phyloP scores from a whole-genome alignment of 495 filamentous ascomycete genomes.

The Tuber melanosporum region DNA sequence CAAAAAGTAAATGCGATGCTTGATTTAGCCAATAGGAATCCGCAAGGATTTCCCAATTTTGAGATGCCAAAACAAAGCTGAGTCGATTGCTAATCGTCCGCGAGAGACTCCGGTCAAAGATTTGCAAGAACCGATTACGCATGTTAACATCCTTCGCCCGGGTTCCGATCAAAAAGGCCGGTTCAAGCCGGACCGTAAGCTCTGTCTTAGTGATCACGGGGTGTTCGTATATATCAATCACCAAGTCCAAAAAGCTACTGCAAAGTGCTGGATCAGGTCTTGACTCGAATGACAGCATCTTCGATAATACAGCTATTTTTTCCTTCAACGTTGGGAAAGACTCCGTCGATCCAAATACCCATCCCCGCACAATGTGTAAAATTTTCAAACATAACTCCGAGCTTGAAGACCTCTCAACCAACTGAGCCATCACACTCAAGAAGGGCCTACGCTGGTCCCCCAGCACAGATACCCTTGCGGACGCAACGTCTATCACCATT shows the following conservation, averaged over 20 bases:
- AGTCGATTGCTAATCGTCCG: slow-evolving; percentile 78
- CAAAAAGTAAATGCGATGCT: slow-evolving; percentile 82
- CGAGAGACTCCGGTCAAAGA: slow-evolving; percentile 86
- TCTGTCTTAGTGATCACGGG: slow-evolving; percentile 90
- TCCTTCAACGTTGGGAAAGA: slow-evolving; percentile 95
- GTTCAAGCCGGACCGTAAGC: slow-evolving; percentile 90
- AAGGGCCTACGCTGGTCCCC: slow-evolving; percentile 87
- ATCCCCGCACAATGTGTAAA: slow-evolving; percentile 83
- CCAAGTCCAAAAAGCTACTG: slow-evolving; percentile 85
- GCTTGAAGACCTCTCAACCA: slow-evolving; percentile 89
- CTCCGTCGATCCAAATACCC: slow-evolving; percentile 90
- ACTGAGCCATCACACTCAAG: slow-evolving; percentile 82
- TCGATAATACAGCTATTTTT: slow-evolving; percentile 91
- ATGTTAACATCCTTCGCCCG: slow-evolving; percentile 92
- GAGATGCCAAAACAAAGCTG: slow-evolving; percentile 79
- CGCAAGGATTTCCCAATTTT: slow-evolving; percentile 92
- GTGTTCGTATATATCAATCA: slow-evolving; percentile 96
- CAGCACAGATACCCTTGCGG: slow-evolving; percentile 86
- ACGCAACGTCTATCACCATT: slow-evolving; percentile 87
- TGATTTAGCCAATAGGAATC: slow-evolving; percentile 97
- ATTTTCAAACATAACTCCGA: slow-evolving; percentile 81
- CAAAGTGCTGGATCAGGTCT: slow-evolving; percentile 73
- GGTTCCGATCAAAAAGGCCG: slow-evolving; percentile 93
- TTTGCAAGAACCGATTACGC: slow-evolving; percentile 89
- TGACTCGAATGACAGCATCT: slow-evolving; percentile 93